Conservation (phyloP, 2,329 filamentous ascomycete species). For the Exophiala spinifera region DNA sequence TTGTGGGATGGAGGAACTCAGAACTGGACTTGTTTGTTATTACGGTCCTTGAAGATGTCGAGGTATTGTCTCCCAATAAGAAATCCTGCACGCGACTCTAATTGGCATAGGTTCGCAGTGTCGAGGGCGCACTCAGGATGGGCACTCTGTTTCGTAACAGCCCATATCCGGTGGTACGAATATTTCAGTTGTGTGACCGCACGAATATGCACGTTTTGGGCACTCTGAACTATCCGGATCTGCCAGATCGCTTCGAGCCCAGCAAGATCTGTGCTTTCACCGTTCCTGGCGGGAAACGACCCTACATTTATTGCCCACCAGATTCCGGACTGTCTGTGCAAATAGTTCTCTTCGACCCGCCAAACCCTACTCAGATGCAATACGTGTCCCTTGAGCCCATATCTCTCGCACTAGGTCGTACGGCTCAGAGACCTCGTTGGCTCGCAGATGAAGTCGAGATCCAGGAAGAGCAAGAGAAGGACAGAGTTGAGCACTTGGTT, state of each 20-base stretch:
- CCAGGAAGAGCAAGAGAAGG: constrained; percentile 67
- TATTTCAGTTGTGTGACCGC: constrained; percentile 81
- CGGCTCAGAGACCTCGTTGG: neutral
- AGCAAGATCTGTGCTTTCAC: constrained; percentile 65
- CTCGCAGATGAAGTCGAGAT: constrained; percentile 59
- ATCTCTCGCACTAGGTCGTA: constrained; percentile 65
- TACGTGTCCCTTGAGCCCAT: constrained; percentile 92
- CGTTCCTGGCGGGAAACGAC: constrained; percentile 53
- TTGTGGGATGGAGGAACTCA: constrained; percentile 95
- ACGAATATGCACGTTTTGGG: constrained; percentile 82
- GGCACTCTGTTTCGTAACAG: constrained; percentile 81
- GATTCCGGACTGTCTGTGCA: constrained; percentile 72
- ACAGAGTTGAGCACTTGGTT: constrained; percentile 64
- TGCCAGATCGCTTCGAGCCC: constrained; percentile 56
- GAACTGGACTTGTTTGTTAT: constrained; percentile 86
- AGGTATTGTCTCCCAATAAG: constrained; percentile 55
- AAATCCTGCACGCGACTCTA: neutral
- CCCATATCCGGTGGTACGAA: constrained; percentile 72
- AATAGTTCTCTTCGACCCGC: constrained; percentile 83
- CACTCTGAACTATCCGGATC: constrained; percentile 62
- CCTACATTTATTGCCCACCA: constrained; percentile 66
- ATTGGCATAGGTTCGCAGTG: constrained; percentile 61
- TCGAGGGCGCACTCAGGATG: constrained; percentile 81
- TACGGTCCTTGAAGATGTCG: constrained; percentile 82
- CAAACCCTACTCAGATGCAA: constrained; percentile 84